A percentile compares a stretch with the other conserved stretches of the same genome.
phyloP scores from a whole-genome alignment of 768 basidiomycete species.

The Boletus patriciae region DNA sequence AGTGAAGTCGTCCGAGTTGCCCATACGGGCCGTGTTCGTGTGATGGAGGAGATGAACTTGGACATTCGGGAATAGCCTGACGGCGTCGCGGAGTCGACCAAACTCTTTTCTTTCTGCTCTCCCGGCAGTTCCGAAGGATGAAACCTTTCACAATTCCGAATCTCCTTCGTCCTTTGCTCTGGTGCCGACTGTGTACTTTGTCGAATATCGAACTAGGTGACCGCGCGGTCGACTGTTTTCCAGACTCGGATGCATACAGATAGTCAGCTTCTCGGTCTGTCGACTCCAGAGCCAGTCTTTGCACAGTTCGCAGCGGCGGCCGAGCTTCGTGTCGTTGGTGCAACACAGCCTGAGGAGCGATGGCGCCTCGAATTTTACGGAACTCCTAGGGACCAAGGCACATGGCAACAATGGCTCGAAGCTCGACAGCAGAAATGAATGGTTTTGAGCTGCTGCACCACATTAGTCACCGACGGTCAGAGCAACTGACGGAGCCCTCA shows the following conservation, averaged over 20 bases:
- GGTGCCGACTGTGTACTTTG: not conserved
- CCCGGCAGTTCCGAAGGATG: not conserved
- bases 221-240: not conserved
- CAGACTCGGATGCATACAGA: not conserved
- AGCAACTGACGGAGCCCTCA: too few relatives aligned
- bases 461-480: too few relatives aligned
- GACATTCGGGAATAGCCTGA: slow-evolving; percentile 14
- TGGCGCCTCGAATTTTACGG: not conserved
- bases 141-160: not conserved
- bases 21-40: slow-evolving; percentile 18
- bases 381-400: too few relatives aligned
- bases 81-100: too few relatives aligned
- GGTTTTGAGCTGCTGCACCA: too few relatives aligned
- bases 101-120: not conserved
- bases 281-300: not conserved
- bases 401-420: too few relatives aligned
- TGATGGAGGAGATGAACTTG: slow-evolving; percentile 22
- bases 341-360: not conserved
- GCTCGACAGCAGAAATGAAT: too few relatives aligned
- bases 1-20: slow-evolving; percentile 3
- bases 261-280: not conserved
- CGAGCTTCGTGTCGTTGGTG: not conserved
- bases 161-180: not conserved
- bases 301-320: not conserved
- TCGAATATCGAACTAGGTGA: not conserved